Evolutionary conservation across 1,139 yeast genomes (phyloP), one percentile per base, ranked within the genome.

Genomic region (Suhomyces ambrosiae): DNA sequence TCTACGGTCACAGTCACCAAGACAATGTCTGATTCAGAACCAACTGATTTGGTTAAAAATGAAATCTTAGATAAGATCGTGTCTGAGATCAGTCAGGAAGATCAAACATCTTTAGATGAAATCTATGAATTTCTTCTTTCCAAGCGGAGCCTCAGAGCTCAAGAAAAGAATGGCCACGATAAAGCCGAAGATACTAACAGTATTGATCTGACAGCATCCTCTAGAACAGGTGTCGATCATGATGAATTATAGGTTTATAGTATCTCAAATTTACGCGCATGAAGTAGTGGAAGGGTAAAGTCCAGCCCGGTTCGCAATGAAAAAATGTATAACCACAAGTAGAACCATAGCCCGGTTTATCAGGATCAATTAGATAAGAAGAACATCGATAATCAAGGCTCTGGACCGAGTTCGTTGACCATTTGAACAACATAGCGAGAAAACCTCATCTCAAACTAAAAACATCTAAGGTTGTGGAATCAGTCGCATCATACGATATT

Each of bases 51-150:
- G 12, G 13, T 30, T 10, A 35, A 22, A 22, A 22, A 30, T 3
- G 33, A 30, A 9, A 15, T 35, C 4, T 24, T 33, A 6, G 30
- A 33, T 13, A 31, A 38, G 19, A 38, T 38, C 10, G 9, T 32
- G 5, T 23, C 30, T 7, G 28, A 34, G 13, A 26, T 38, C 5
- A 28, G 23, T 11, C 15, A 11, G 11, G 38, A 27, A n/a, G 35
- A 34, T 19, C 37, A 30, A 15, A 29, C 30, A 3, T 21, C 17
- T 11, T 23, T 38, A 9, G 12, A 30, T 4, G 28, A 23, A 11
- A 11, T 38, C n/a, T 31, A 30, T 16, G 33, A 37, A 14, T 11
- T 23, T 9, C 18, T 32, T 15, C 6, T 23, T 23, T 23, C 24
- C 24, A 23, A n/a, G 6, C 5, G 12, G 24, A 18, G 21, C 8